phyloP scores from a whole-genome alignment of 2,329 filamentous ascomycete species.

The Aspergillus sp. region DNA sequence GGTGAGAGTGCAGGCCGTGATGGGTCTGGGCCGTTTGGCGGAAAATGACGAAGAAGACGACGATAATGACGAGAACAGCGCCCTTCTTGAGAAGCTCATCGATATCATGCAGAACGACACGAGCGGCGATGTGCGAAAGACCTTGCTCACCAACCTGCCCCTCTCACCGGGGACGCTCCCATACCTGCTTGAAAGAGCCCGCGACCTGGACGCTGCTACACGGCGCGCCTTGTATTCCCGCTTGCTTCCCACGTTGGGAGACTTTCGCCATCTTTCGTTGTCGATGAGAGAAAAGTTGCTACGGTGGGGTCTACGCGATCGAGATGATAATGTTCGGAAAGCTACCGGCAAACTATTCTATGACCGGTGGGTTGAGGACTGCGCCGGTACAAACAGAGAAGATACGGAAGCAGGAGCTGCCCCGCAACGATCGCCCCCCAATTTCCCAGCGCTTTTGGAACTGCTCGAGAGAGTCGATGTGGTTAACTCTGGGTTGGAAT shows the following conservation, averaged over 20 bases:
- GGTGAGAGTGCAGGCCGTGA: slow-evolving; percentile 82
- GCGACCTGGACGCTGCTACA: slow-evolving; percentile 79
- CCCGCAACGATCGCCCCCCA: slow-evolving; percentile 50
- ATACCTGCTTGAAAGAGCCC: slow-evolving; percentile 79
- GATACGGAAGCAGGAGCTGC: slow-evolving; percentile 35
- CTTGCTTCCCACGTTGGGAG: slow-evolving; percentile 77
- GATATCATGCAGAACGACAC: slow-evolving; percentile 89
- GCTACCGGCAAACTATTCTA: slow-evolving; percentile 83
- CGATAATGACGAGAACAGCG: slow-evolving; percentile 53
- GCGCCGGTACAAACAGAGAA: slow-evolving; percentile 58
- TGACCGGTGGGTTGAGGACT: slow-evolving; percentile 97
- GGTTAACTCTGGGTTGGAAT: slow-evolving; percentile 79
- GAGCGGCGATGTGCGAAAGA: slow-evolving; percentile 83
- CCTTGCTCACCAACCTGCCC: slow-evolving; percentile 82
- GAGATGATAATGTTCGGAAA: slow-evolving; percentile 89
- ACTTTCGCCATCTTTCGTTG: slow-evolving; percentile 87
- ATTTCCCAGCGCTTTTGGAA: slow-evolving; percentile 76
- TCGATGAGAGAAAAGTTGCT: slow-evolving; percentile 93
- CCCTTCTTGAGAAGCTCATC: slow-evolving; percentile 72
- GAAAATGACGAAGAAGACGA: slow-evolving; percentile 62
- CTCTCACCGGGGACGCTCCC: slow-evolving; percentile 74
- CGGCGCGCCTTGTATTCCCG: slow-evolving; percentile 79
- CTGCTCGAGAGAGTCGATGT: slow-evolving; percentile 90
- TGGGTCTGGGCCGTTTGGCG: slow-evolving; percentile 78
- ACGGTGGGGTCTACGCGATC: slow-evolving; percentile 86